Evolutionary conservation across 345 rosid species (phyloP).

Genomic region (Gossypium stocksii): DNA sequence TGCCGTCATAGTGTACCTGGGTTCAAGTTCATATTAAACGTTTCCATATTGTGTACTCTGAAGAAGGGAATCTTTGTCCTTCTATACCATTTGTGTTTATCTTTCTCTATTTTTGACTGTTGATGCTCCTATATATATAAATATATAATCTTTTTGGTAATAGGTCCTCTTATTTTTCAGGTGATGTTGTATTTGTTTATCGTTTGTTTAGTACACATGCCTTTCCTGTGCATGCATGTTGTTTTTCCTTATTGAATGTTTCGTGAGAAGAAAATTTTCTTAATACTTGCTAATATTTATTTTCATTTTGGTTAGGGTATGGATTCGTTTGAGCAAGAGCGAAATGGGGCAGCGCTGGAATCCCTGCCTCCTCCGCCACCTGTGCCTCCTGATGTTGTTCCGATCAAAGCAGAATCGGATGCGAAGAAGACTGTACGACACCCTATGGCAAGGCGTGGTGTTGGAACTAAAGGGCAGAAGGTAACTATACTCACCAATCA

Average conservation of each 20-base stretch:
- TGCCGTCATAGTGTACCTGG: neutral
- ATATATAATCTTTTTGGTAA: no score
- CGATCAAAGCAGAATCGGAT: conserved; percentile 32
- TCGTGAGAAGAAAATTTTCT: no score
- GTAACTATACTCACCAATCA: conserved; percentile 60
- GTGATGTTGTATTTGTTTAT: neutral
- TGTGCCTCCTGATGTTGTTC: conserved; percentile 44
- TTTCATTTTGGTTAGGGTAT: conserved; percentile 28
- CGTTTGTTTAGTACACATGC: neutral
- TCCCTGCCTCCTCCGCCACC: conserved; percentile 67
- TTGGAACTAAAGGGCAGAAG: conserved; percentile 60
- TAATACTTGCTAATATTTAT: neutral
- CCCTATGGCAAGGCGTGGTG: conserved; percentile 66
- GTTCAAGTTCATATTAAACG: neutral
- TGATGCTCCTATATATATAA: neutral
- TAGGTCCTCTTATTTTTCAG: neutral
- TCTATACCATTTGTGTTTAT: neutral
- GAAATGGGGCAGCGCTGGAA: conserved; percentile 33
- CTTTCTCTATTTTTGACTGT: neutral
- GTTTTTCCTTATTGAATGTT: no score
- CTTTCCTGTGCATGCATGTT: neutral
- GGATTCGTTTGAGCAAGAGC: conserved; percentile 38
- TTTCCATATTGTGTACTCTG: neutral
- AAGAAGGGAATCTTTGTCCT: neutral
- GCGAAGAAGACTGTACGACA: conserved; percentile 41